These are phyloP conservation scores for Coemansia sp. DNA, from an alignment of 192 early-diverging fungal species.

Conservation along the genomic window DNA sequence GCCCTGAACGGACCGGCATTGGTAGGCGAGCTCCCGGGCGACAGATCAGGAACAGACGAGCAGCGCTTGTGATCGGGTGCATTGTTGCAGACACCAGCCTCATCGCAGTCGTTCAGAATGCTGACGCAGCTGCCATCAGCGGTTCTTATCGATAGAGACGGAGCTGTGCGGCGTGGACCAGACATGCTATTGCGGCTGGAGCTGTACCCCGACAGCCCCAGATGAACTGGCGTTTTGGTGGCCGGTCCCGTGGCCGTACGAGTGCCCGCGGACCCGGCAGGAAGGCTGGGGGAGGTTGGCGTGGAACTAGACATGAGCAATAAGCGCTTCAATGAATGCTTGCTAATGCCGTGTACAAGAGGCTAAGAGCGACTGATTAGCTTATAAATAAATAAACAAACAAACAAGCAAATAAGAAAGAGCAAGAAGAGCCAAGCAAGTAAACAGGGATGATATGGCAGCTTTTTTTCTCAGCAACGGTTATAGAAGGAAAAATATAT, in stretches of 20 bases:
- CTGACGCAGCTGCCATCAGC: slow-evolving; percentile 14
- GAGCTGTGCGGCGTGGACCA: slow-evolving; percentile 18
- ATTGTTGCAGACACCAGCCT: not conserved
- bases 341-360: too few relatives aligned
- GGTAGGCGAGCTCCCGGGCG: slow-evolving; percentile 15
- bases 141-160: slow-evolving; percentile 16
- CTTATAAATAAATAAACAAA: slow-evolving; percentile 4
- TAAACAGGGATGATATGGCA: too few relatives aligned
- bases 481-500: too few relatives aligned
- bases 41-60: slow-evolving; percentile 32
- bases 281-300: slow-evolving; percentile 18
- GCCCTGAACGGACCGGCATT: slow-evolving; percentile 24
- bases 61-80: slow-evolving; percentile 33
- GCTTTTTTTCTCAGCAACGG: too few relatives aligned
- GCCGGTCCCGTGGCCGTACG: slow-evolving; percentile 27
- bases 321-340: too few relatives aligned
- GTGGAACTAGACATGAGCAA: slow-evolving; percentile 33
- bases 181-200: slow-evolving; percentile 4
- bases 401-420: not conserved
- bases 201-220: slow-evolving; percentile 18
- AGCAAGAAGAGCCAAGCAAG: too few relatives aligned
- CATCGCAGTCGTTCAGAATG: slow-evolving; percentile 13
- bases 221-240: slow-evolving; percentile 25
- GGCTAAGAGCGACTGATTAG: too few relatives aligned
- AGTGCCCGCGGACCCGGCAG: slow-evolving; percentile 5